These are phyloP conservation scores for Cenchrus purpureus DNA, from an alignment of 176 grass and related monocot species.

Conservation along the genomic window DNA sequence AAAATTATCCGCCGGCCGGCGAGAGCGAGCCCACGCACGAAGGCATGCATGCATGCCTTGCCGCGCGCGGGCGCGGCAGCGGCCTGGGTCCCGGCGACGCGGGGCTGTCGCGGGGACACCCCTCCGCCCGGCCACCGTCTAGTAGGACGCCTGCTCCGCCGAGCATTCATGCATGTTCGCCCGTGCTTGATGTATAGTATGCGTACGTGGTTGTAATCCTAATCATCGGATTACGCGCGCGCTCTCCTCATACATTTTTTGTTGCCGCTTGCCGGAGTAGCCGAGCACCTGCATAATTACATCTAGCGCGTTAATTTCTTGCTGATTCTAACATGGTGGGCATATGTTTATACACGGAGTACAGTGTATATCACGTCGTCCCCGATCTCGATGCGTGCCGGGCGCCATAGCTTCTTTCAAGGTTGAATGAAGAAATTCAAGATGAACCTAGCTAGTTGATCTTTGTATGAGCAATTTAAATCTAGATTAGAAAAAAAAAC, in stretches of 20 bases:
- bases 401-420: background rate
- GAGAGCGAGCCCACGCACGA: slow-evolving; percentile 26
- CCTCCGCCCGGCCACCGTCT: slow-evolving; percentile 12
- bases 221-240: background rate
- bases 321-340: background rate
- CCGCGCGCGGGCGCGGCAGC: slow-evolving; percentile 32
- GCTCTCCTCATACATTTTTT: background rate
- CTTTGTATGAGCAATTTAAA: too few species aligned
- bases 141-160: background rate
- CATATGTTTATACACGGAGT: background rate
- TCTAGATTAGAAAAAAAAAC: background rate
- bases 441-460: too few species aligned
- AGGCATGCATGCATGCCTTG: background rate
- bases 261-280: background rate
- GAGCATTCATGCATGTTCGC: background rate
- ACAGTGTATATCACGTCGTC: background rate
- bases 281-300: background rate
- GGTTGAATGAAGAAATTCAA: too few species aligned
- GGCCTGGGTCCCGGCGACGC: slow-evolving; percentile 34
- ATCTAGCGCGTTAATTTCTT: background rate
- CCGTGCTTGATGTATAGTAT: background rate
- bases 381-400: background rate
- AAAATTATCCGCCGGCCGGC: slow-evolving; percentile 29
- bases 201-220: background rate
- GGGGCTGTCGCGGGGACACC: slow-evolving; percentile 36